Base-by-base conservation (phyloP, 257 asterid genomes). In the Asclepias syriaca region DNA sequence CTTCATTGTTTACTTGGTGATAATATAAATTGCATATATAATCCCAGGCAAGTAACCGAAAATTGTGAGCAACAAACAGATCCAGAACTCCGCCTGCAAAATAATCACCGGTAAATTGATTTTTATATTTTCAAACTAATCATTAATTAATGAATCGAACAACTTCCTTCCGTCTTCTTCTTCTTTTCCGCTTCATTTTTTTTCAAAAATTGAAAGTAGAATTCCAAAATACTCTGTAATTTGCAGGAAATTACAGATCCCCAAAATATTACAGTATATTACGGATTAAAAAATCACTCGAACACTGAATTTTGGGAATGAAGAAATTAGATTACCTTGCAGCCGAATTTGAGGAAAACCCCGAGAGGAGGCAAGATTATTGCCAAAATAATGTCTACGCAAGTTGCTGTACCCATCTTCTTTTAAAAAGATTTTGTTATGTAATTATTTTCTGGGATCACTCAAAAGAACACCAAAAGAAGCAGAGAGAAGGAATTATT, bases 301-400 rank as follows among this genome's bases (percentile, higher is more conserved):
- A 34, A 34, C 3, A 34, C 39, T 34, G 39, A 34, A 34, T 34
- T 29, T 2, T 34, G 39, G 39, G 39, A 0, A 5, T 6, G 0
- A 45, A 6, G 3, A 0, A 50, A 0, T 43, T 6, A 6, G 49
- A 1, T 29, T 51, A 91, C 97, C 84, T 84, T 1, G 85, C 96
- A 89, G 72, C 96, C 97, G 63, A 74, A 89, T 79, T 84, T 91
- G 81, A 91, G 87, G 84, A 91, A 87, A 45, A 91, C 97, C 18
- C 97, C 97, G 40, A 91, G 96, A 3, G 97, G 97, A 72, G 97
- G 97, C 85, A 91, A 75, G 65, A 91, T 59, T 74, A 91, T 91
- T n/a, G 96, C 95, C 68, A 91, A 39, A 6, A 91, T 8, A 76
- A 91, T 89, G 58, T 89, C 95, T 21, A 91, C 2, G 45, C 77